Base-by-base conservation (phyloP, 2,329 filamentous ascomycete species). In the Pseudogymnoascus sp. region DNA sequence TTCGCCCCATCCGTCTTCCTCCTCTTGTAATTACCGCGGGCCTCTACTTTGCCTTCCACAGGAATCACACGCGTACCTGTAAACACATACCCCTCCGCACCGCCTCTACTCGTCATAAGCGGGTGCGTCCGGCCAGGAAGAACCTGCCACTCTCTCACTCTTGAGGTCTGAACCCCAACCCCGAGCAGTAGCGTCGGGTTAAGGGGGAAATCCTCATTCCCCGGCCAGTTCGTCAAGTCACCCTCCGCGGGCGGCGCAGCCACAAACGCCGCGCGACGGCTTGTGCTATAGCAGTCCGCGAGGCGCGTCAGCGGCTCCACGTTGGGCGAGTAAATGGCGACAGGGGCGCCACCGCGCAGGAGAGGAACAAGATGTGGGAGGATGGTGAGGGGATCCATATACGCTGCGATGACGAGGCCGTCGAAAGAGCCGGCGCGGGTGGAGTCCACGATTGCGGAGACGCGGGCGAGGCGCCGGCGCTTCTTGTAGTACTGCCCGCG, bases 111-210 rank as follows among this genome's bases (percentile, higher is more conserved):
- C 64, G 90, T 96, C 94, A 99, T 99, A 61, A 95, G 75, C 5
- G 94, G 94, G 76, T 99, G 94, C 60, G 94, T 97, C 61, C 94
- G 80, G 0, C 91, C 90, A 0, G 94, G 94, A 55, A 99, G 74
- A 1, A 97, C 92, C 77, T 99, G 94, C 90, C 91, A 97, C 60
- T 84, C 80, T 65, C 89, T 82, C 4, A 89, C 87, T 12, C 90
- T 81, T 58, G 87, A 89, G 2, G 87, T 94, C 76, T 97, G 92
- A 60, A 99, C 79, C 10, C 82, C 85, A 0, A 90, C 86, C 0
- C 87, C 90, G 0, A 97, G 81, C 3, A 99, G 74, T 60, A 96
- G 76, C 2, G 90, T 89, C 0, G 94, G 94, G 72, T 99, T 94
- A 12, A 97, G 74, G 0, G 91, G 89, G 71, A 96, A 97, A 67